Percentiles rank a stretch among this genome's conserved stretches.
Conservation (phyloP, 2,329 filamentous ascomycete species). For the Aspergillus felis region DNA sequence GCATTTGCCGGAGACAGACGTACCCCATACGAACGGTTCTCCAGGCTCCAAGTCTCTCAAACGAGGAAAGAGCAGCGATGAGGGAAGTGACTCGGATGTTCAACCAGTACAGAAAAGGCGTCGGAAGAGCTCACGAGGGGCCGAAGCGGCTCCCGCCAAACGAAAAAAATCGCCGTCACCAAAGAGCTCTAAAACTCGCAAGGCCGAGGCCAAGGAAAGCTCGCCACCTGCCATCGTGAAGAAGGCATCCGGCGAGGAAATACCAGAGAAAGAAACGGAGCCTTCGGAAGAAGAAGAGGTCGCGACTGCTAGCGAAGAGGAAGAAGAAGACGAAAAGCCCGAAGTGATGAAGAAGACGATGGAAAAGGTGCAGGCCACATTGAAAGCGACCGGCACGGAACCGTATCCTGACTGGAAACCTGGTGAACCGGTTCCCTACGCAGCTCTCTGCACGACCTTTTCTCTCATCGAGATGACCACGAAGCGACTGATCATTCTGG, state of each 20-base stretch:
- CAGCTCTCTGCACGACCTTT: constrained; percentile 89
- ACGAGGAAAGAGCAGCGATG: constrained; percentile 32
- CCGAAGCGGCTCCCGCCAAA: constrained; percentile 32
- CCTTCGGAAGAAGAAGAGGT: constrained; percentile 30
- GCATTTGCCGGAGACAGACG: constrained; percentile 5
- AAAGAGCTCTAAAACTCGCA: constrained; percentile 15
- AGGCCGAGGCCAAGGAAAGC: constrained; percentile 16
- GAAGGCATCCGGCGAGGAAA: constrained; percentile 47
- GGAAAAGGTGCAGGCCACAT: constrained; percentile 72
- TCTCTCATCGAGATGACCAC: constrained; percentile 92
- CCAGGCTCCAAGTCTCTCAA: constrained; percentile 11
- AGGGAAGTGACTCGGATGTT: constrained; percentile 52
- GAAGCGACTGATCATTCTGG: constrained; percentile 82
- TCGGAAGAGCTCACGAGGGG: constrained; percentile 28
- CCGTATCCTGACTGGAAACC: constrained; percentile 94
- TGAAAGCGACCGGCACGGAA: constrained; percentile 67
- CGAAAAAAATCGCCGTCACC: constrained; percentile 20
- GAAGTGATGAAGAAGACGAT: constrained; percentile 69
- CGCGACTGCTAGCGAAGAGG: constrained; percentile 43
- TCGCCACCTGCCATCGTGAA: constrained; percentile 24
- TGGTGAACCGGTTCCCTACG: constrained; percentile 86
- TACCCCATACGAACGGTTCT: constrained; percentile 1
- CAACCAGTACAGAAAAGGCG: constrained; percentile 58
- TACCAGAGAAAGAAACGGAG: constrained; percentile 20
- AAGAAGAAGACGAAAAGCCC: constrained; percentile 62